Conservation (phyloP, 805 yeast genomes). For the Saccharomycopsis guyanensis region DNA sequence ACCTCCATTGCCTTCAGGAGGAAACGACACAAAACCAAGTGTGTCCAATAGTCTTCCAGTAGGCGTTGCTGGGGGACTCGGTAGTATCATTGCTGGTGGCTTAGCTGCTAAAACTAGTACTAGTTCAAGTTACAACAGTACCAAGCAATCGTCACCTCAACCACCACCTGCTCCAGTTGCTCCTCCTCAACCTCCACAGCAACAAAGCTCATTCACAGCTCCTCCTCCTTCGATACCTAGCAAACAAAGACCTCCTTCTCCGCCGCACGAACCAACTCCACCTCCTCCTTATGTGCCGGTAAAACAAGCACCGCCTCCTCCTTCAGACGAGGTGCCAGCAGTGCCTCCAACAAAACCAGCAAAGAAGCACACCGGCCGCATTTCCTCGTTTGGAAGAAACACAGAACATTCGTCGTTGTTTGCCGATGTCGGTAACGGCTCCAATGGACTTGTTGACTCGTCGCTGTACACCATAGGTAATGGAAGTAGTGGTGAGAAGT, state of each 20-base stretch:
- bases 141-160: constrained; percentile 2
- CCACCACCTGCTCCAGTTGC: constrained; percentile 20
- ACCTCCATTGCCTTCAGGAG: constrained; percentile 21
- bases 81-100: no score
- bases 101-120: no score
- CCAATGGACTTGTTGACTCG: constrained; percentile 43
- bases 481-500: constrained; percentile 24
- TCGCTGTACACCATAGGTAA: constrained; percentile 58
- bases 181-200: constrained; percentile 23
- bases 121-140: no score
- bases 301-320: constrained; percentile 23
- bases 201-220: constrained; percentile 7
- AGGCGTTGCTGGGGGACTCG: background rate
- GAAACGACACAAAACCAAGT: background rate
- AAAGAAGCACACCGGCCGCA: background rate
- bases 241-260: no score
- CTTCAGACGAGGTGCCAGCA: constrained; percentile 7
- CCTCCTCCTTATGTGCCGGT: constrained; percentile 10
- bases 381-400: constrained; percentile 14
- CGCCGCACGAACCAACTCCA: no score
- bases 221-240: no score
- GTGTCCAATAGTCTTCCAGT: background rate
- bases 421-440: constrained; percentile 24
- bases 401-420: constrained; percentile 26
- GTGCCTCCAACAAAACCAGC: background rate